Percentiles rank a stretch among this genome's conserved stretches.
Conservation (phyloP, 1,284 basidiomycete species). For the Ustilago curta region DNA sequence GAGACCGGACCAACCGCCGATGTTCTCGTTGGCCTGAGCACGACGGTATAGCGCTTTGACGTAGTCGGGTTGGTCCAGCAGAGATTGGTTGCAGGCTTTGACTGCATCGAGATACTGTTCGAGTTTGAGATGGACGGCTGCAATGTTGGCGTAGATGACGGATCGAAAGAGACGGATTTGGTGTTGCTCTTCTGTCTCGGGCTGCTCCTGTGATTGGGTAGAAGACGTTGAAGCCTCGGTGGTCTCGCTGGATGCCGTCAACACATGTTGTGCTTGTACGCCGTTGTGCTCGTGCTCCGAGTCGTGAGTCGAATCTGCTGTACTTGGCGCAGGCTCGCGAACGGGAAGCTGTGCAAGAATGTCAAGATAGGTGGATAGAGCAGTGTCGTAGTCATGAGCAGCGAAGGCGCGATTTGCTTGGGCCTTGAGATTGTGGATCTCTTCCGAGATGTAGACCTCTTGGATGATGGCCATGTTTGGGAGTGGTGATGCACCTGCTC, state of each 20-base stretch:
- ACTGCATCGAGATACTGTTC: constrained; percentile 75
- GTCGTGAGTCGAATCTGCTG: not conserved
- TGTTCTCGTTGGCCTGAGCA: constrained; percentile 82
- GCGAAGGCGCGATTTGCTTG: constrained; percentile 50
- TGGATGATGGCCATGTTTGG: constrained; percentile 37
- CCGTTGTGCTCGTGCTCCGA: not conserved
- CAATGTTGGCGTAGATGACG: constrained; percentile 80
- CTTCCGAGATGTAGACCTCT: constrained; percentile 38
- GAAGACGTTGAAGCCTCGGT: not conserved
- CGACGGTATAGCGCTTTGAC: constrained; percentile 88
- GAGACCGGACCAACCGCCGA: constrained; percentile 85
- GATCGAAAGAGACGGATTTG: constrained; percentile 42
- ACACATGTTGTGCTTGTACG: not conserved
- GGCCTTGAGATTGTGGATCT: constrained; percentile 47
- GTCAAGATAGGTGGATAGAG: constrained; percentile 52
- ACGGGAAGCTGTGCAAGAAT: constrained; percentile 46
- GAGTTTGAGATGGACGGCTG: constrained; percentile 81
- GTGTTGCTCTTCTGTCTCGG: constrained; percentile 37
- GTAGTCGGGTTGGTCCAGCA: constrained; percentile 85
- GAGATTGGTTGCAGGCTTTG: constrained; percentile 79
- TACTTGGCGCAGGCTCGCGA: constrained; percentile 7
- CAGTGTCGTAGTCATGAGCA: constrained; percentile 45
- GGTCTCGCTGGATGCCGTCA: not conserved
- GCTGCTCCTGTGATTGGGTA: not conserved
- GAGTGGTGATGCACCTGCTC: not conserved